Evolutionary conservation across 495 filamentous ascomycete genomes (phyloP).

Genomic region (Talaromyces thailandensis): DNA sequence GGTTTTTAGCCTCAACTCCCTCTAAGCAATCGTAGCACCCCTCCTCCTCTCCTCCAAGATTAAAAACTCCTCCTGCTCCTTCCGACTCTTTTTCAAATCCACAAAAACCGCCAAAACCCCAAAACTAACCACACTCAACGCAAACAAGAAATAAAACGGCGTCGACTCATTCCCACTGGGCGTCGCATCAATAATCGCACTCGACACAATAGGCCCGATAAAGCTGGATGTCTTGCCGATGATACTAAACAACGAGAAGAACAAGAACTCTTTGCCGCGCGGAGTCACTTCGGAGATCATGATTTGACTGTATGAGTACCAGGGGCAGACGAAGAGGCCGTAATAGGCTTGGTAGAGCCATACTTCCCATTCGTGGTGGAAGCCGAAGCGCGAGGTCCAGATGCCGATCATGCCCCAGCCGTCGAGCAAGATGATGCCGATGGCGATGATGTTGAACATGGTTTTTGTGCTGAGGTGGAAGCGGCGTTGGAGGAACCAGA

Average conservation of each 20-base stretch:
- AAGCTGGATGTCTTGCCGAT: slow-evolving; percentile 57
- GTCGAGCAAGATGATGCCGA: slow-evolving; percentile 39
- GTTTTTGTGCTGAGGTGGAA: slow-evolving; percentile 38
- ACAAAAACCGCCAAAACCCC: slow-evolving; percentile 39
- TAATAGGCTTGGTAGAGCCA: slow-evolving; percentile 6
- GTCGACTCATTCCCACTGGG: slow-evolving; percentile 42
- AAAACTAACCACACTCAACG: slow-evolving; percentile 46
- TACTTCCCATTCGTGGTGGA: slow-evolving; percentile 33
- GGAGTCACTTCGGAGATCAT: slow-evolving; percentile 46
- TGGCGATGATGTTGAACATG: slow-evolving; percentile 42
- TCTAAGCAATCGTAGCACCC: neutral
- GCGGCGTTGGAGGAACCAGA: slow-evolving; percentile 43
- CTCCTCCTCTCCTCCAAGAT: slow-evolving; percentile 28
- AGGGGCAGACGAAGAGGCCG: slow-evolving; percentile 50
- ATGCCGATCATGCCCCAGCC: slow-evolving; percentile 44
- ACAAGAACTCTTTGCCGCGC: slow-evolving; percentile 43
- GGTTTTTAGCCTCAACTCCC: no score
- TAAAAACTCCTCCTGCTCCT: slow-evolving; percentile 43
- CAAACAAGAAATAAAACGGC: slow-evolving; percentile 58
- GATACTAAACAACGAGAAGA: slow-evolving; percentile 44
- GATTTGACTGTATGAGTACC: slow-evolving; percentile 53
- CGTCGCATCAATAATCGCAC: slow-evolving; percentile 56
- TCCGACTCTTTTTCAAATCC: slow-evolving; percentile 49
- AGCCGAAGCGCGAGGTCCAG: slow-evolving; percentile 37
- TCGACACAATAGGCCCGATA: slow-evolving; percentile 55